A percentile compares a stretch with the other conserved stretches of the same genome.
phyloP scores from a whole-genome alignment of 306 rosid species.

The Lupinus albus region DNA sequence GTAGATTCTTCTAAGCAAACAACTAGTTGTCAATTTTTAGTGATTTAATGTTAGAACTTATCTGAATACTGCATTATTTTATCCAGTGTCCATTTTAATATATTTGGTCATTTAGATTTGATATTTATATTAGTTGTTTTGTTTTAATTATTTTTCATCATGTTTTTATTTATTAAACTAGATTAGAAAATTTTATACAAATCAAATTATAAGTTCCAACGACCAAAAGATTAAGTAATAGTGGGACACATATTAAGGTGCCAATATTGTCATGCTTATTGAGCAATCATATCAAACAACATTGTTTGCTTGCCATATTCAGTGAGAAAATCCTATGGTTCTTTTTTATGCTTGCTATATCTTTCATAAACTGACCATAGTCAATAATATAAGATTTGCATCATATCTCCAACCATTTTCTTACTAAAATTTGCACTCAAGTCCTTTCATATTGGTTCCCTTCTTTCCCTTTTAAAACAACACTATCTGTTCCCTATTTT shows the following conservation, averaged over 20 bases:
- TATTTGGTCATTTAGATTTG: no score
- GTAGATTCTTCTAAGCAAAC: no score
- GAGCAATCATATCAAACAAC: conserved; percentile 5
- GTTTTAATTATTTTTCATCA: no score
- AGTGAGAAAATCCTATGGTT: background rate
- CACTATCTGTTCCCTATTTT: background rate
- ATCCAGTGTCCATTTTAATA: no score
- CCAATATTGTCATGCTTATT: background rate
- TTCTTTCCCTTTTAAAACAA: background rate
- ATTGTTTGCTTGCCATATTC: background rate
- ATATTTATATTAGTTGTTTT: no score
- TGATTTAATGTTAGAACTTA: no score
- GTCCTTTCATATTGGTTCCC: no score
- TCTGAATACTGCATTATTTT: no score
- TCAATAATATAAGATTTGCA: background rate
- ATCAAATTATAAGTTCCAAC: background rate
- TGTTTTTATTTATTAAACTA: no score
- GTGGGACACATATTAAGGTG: background rate
- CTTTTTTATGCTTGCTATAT: background rate
- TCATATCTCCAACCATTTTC: background rate
- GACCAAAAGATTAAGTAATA: background rate
- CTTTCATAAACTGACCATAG: background rate
- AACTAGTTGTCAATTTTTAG: no score
- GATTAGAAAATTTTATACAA: no score
- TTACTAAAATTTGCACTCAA: background rate